A percentile compares a stretch with the other conserved stretches of the same genome.
These are phyloP conservation scores for Fusarium annulatum DNA, from an alignment of 2,329 filamentous ascomycete genomes.

Conservation along the genomic window DNA sequence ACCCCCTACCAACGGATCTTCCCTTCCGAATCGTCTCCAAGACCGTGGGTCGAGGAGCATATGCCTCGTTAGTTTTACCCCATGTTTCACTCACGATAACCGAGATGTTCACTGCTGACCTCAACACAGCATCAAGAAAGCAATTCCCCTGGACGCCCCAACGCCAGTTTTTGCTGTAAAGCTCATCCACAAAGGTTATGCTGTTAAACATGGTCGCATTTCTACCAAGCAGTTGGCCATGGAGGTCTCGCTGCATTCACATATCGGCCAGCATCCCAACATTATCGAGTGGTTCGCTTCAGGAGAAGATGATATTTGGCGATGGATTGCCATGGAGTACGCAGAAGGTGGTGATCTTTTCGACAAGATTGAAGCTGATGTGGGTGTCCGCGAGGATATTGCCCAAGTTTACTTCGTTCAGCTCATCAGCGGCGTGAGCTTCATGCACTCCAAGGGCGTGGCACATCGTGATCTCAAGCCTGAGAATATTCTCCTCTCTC, in stretches of 20 bases:
- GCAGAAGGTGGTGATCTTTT: conserved; percentile 96
- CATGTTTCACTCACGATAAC: conserved; percentile 8
- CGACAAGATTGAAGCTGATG: conserved; percentile 99
- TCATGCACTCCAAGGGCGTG: conserved; percentile 95
- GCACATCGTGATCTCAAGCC: conserved; percentile 93
- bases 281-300: conserved; percentile 93
- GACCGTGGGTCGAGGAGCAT: conserved; percentile 95
- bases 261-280: conserved; percentile 89
- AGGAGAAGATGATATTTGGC: conserved; percentile 87
- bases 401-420: conserved; percentile 97
- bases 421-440: conserved; percentile 88
- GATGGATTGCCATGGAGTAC: conserved; percentile 98
- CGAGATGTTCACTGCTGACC: conserved; percentile 18
- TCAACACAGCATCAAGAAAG: conserved; percentile 84
- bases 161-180: conserved; percentile 94
- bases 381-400: conserved; percentile 92
- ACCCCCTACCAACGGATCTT: conserved; percentile 84
- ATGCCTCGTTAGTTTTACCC: conserved; percentile 80
- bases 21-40: conserved; percentile 96
- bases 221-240: conserved; percentile 89
- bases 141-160: conserved; percentile 75
- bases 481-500: conserved; percentile 92
- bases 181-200: conserved; percentile 98
- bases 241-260: conserved; percentile 90
- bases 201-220: conserved; percentile 87